A percentile compares a stretch with the other conserved stretches of the same genome.
Evolutionary conservation across 768 basidiomycete genomes (phyloP).

Genomic region (Hortiboletus flavorubellus): DNA sequence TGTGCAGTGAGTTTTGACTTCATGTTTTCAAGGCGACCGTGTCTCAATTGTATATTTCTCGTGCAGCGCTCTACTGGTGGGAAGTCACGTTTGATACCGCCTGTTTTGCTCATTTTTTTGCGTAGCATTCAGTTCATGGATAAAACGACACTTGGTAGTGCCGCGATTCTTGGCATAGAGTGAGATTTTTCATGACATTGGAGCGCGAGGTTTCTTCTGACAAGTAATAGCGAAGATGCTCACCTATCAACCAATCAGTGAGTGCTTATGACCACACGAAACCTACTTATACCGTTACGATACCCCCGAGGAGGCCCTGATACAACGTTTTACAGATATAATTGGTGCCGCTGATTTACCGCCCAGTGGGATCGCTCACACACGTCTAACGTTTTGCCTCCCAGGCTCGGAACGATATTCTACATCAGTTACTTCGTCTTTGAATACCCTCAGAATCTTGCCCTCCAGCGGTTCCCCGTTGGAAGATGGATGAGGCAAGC

Average conservation of each 20-base stretch:
- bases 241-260: slow-evolving; percentile 66
- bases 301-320: background rate
- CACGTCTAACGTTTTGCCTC: background rate
- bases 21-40: background rate
- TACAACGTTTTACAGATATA: slow-evolving; percentile 43
- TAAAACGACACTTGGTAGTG: slow-evolving; percentile 64
- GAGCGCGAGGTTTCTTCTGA: background rate
- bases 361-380: background rate
- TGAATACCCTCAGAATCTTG: slow-evolving; percentile 73
- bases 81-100: background rate
- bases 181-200: slow-evolving; percentile 24
- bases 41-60: background rate
- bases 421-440: slow-evolving; percentile 69
- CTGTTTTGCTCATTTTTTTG: background rate
- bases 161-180: slow-evolving; percentile 71
- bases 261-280: slow-evolving; percentile 13
- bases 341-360: slow-evolving; percentile 43
- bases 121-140: slow-evolving; percentile 79
- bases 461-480: slow-evolving; percentile 68
- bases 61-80: slow-evolving; percentile 54
- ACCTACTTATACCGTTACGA: background rate
- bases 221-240: slow-evolving; percentile 45
- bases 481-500: slow-evolving; percentile 77
- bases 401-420: slow-evolving; percentile 73
- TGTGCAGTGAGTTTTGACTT: slow-evolving; percentile 54